phyloP scores from a whole-genome alignment of 768 basidiomycete species.

The Symmetrospora coprosmae region DNA sequence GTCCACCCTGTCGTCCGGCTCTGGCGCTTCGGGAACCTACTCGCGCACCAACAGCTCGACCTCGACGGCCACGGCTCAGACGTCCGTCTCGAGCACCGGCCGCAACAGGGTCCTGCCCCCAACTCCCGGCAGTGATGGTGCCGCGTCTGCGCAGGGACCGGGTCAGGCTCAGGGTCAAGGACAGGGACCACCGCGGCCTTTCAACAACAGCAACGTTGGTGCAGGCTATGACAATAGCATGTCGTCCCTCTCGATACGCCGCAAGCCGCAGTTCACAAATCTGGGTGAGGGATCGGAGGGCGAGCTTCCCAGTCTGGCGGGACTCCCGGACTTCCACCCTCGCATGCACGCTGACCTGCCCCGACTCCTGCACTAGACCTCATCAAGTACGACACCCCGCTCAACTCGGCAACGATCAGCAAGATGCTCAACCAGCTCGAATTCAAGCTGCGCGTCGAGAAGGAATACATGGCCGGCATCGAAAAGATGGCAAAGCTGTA shows the following conservation, averaged over 20 bases:
- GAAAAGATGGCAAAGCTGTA: constrained; percentile 98
- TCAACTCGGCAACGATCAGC: constrained; percentile 89
- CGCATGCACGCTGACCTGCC: background rate
- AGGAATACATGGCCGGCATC: constrained; percentile 94
- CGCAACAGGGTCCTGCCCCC: background rate
- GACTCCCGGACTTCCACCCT: background rate
- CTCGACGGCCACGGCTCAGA: background rate
- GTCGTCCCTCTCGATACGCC: background rate
- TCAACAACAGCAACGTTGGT: no score
- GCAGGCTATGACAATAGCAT: background rate
- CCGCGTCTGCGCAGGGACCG: no score
- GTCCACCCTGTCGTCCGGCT: background rate
- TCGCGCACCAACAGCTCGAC: background rate
- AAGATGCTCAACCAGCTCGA: constrained; percentile 96
- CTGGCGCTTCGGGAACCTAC: background rate
- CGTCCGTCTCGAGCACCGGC: background rate
- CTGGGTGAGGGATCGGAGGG: constrained; percentile 41
- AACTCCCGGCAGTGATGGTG: no score
- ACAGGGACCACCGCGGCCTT: no score
- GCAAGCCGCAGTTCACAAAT: constrained; percentile 50
- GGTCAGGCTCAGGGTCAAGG: no score
- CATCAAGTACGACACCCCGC: constrained; percentile 91
- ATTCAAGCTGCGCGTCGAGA: constrained; percentile 96
- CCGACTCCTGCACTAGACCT: constrained; percentile 49
- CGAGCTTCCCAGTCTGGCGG: background rate